These are phyloP conservation scores for Candida tallmaniae DNA, from an alignment of 805 yeast genomes.

Conservation along the genomic window DNA sequence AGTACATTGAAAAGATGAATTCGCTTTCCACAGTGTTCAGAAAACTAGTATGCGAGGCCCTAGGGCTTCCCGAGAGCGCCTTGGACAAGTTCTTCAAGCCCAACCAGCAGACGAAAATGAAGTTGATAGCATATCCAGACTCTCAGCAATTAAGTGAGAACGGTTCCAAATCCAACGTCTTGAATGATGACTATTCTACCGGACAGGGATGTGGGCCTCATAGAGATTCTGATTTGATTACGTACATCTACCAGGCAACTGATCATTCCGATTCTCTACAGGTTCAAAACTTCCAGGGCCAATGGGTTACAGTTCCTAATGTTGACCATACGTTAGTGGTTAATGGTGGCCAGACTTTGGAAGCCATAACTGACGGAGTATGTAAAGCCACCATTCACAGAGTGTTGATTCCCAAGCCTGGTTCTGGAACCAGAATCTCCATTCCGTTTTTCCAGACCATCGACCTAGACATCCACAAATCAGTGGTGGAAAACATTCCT, in stretches of 20 bases:
- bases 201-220: conserved; percentile 62
- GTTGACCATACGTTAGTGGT: conserved; percentile 47
- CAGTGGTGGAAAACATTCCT: conserved; percentile 26
- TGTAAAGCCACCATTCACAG: conserved; percentile 59
- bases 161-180: conserved; percentile 18
- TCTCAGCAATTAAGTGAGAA: conserved; percentile 16
- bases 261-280: conserved; percentile 47
- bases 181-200: conserved; percentile 24
- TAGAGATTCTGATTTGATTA: conserved; percentile 59
- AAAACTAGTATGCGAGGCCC: conserved; percentile 49
- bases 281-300: conserved; percentile 50
- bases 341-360: conserved; percentile 58
- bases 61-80: conserved; percentile 43
- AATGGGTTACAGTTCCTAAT: conserved; percentile 55
- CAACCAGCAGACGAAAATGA: conserved; percentile 49
- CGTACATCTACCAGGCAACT: conserved; percentile 56
- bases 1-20: conserved; percentile 45
- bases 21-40: conserved; percentile 39
- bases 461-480: conserved; percentile 30
- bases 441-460: conserved; percentile 48
- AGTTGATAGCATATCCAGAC: conserved; percentile 56
- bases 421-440: conserved; percentile 39
- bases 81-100: conserved; percentile 48
- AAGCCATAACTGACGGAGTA: conserved; percentile 54
- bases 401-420: conserved; percentile 41